Conservation (phyloP, 192 early-diverging fungal species). For the Polychytrium aggregatum region DNA sequence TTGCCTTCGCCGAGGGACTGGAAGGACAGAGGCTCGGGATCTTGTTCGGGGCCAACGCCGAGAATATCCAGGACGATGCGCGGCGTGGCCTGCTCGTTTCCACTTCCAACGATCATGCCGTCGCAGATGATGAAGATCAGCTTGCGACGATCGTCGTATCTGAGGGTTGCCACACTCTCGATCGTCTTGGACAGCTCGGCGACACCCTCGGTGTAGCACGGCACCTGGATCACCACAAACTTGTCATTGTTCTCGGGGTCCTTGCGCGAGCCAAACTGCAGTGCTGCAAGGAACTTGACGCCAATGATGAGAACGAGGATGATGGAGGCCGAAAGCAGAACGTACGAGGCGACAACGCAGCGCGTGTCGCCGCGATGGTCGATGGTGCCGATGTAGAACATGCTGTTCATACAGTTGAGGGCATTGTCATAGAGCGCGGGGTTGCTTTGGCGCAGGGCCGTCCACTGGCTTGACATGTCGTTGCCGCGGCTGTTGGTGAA, state of each 20-base stretch:
- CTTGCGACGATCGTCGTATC: conserved; percentile 81
- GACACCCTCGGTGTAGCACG: conserved; percentile 87
- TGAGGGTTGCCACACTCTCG: conserved; percentile 62
- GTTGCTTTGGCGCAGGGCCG: conserved; percentile 1
- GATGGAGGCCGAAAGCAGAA: conserved; percentile 68
- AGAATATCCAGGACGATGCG: conserved; percentile 66
- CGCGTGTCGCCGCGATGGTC: conserved; percentile 67
- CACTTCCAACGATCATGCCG: conserved; percentile 78
- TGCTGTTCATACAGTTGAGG: conserved; percentile 57
- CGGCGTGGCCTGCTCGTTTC: conserved; percentile 95
- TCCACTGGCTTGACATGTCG: not conserved
- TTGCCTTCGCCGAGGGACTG: conserved; percentile 80
- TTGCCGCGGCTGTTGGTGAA: not conserved
- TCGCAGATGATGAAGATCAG: conserved; percentile 79
- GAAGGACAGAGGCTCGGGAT: conserved; percentile 66
- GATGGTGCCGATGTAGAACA: conserved; percentile 66
- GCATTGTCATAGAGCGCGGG: conserved; percentile 4
- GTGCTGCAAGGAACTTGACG: conserved; percentile 90
- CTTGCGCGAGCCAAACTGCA: conserved; percentile 65
- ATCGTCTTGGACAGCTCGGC: conserved; percentile 74
- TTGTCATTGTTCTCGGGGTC: conserved; percentile 79
- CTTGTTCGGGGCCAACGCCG: conserved; percentile 62
- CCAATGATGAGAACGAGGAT: conserved; percentile 76
- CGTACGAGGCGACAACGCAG: conserved; percentile 77
- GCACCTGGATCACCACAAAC: conserved; percentile 85